These are phyloP conservation scores for Heritiera fomes DNA, from an alignment of 345 rosid species.

Conservation along the genomic window DNA sequence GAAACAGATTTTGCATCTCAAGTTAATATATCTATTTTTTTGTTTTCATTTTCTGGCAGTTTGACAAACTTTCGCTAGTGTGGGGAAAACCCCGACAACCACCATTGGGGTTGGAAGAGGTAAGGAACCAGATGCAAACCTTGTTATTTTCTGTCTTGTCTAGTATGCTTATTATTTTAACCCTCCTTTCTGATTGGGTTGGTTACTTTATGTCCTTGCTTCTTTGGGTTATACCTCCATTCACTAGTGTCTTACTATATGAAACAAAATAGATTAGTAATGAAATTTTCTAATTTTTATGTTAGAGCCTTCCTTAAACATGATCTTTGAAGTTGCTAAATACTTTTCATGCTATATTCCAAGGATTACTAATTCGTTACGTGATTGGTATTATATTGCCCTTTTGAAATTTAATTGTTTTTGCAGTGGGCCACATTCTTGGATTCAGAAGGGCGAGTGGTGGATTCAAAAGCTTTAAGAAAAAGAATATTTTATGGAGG, in stretches of 20 bases:
- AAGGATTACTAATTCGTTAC: not conserved
- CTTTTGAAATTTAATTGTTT: conserved; percentile 19
- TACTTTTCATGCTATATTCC: not conserved
- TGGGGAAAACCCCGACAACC: conserved; percentile 96
- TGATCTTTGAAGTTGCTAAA: not conserved
- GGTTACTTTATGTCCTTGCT: not conserved
- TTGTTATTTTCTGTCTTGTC: not conserved
- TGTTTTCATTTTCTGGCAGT: conserved; percentile 50
- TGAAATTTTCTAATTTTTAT: not conserved
- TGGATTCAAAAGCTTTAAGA: conserved; percentile 66
- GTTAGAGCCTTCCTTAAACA: not conserved
- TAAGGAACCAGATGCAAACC: conserved; percentile 26
- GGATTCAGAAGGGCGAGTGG: conserved; percentile 86
- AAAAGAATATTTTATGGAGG: conserved; percentile 94
- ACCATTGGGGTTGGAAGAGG: conserved; percentile 74
- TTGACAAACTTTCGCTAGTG: conserved; percentile 67
- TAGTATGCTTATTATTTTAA: not conserved
- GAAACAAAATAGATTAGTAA: not conserved
- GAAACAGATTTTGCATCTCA: not conserved
- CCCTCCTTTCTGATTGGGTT: not conserved
- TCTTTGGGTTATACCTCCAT: not conserved
- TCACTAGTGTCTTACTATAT: not conserved
- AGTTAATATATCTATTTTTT: conserved; percentile 1
- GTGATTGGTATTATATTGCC: conserved; percentile 6
- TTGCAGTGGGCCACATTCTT: conserved; percentile 79